phyloP scores from a whole-genome alignment of 169 alveolate genomes.

The Cryptosporidium viatorum region DNA sequence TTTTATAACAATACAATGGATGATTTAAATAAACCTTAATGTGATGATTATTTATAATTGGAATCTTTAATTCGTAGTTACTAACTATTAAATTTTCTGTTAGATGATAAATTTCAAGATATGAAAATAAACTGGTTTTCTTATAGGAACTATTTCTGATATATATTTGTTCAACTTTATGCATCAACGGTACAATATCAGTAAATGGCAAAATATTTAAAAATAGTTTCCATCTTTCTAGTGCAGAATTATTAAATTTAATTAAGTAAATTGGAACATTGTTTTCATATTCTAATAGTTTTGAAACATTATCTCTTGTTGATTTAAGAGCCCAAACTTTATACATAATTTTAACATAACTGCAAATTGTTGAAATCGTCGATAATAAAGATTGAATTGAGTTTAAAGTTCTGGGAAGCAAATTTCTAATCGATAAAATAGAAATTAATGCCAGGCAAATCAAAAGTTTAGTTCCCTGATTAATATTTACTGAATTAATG shows the following conservation, averaged over 20 bases:
- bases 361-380: neutral
- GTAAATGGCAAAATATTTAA: neutral
- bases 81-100: neutral
- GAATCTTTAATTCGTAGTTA: neutral
- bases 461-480: neutral
- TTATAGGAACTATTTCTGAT: neutral
- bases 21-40: neutral
- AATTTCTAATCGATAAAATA: neutral
- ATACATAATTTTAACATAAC: neutral
- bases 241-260: neutral
- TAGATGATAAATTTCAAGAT: neutral
- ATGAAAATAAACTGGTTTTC: neutral
- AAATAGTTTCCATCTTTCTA: conserved; percentile 27
- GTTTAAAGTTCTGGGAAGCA: neutral
- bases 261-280: conserved; percentile 26
- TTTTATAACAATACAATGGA: neutral
- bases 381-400: neutral
- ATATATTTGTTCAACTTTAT: neutral
- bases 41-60: neutral
- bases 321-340: neutral
- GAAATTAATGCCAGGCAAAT: conserved; percentile 10
- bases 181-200: conserved; percentile 3
- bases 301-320: neutral
- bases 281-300: neutral
- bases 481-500: conserved; percentile 10